These are phyloP conservation scores for Xylariaceae sp. DNA, from an alignment of 2,329 filamentous ascomycete genomes.

Conservation along the genomic window DNA sequence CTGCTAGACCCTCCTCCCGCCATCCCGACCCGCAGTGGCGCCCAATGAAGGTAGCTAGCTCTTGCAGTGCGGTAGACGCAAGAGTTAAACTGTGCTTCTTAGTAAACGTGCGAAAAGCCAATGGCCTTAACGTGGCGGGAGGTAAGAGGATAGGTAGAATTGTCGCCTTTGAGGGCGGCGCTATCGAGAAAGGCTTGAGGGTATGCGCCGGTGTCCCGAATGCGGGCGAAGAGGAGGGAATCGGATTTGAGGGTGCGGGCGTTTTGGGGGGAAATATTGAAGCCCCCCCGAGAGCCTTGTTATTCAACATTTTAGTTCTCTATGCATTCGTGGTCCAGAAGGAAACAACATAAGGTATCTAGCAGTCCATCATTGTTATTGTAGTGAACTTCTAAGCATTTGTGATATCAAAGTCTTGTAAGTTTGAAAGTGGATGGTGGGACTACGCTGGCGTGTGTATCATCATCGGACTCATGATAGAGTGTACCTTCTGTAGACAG, in stretches of 20 bases:
- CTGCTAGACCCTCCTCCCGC: constrained; percentile 92
- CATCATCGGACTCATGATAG: constrained; percentile 5
- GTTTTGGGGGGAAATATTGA: constrained; percentile 48
- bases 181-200: constrained; percentile 66
- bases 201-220: constrained; percentile 88
- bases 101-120: constrained; percentile 94
- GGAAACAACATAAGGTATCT: not conserved
- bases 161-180: constrained; percentile 57
- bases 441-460: not conserved
- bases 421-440: not conserved
- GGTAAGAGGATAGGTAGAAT: constrained; percentile 91
- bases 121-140: constrained; percentile 81
- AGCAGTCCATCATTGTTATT: too few species aligned
- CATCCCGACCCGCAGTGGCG: constrained; percentile 94
- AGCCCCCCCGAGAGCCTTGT: constrained; percentile 39
- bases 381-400: too few species aligned
- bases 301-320: constrained; percentile 34
- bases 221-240: constrained; percentile 87
- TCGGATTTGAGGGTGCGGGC: constrained; percentile 56
- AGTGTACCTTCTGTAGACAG: constrained; percentile 6
- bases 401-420: not conserved
- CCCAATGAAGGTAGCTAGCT: constrained; percentile 87
- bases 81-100: constrained; percentile 97
- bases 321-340: not conserved
- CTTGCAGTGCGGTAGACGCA: constrained; percentile 82